A percentile compares a stretch with the other conserved stretches of the same genome.
Evolutionary conservation across 371 early-diverging fungal genomes (phyloP).

Genomic region (Caulochytrium protostelioides): DNA sequence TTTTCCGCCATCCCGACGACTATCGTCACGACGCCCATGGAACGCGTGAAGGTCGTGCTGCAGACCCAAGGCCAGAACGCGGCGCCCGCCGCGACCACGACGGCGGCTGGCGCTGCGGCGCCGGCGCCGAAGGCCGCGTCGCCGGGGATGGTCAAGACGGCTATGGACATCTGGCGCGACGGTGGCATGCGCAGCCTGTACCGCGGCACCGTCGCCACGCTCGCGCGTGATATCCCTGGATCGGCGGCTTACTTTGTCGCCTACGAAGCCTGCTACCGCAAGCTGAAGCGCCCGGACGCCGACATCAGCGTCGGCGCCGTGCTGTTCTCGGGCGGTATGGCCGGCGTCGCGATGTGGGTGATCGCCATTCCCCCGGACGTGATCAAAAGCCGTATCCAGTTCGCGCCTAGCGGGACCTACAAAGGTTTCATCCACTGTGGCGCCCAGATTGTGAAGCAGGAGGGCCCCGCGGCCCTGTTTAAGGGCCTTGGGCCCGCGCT

Average conservation of each 20-base stretch:
- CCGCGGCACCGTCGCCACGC: conserved; percentile 81
- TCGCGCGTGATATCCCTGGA: conserved; percentile 82
- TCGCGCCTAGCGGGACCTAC: conserved; percentile 84
- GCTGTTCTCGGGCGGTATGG: conserved; percentile 87
- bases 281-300: conserved; percentile 52
- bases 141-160: conserved; percentile 36
- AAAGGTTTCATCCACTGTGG: conserved; percentile 52
- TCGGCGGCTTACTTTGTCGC: conserved; percentile 92
- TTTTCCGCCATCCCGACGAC: conserved; percentile 91
- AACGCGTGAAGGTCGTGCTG: conserved; percentile 84
- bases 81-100: conserved; percentile 19
- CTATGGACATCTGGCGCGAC: conserved; percentile 49
- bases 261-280: conserved; percentile 69
- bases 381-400: conserved; percentile 86
- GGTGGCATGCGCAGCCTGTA: conserved; percentile 49
- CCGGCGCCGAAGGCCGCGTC: too few relatives aligned
- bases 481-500: conserved; percentile 89
- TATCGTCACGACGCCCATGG: conserved; percentile 74
- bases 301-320: conserved; percentile 51
- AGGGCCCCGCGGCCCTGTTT: conserved; percentile 83
- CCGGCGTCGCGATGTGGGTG: conserved; percentile 65
- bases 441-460: conserved; percentile 42
- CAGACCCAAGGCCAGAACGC: conserved; percentile 40
- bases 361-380: conserved; percentile 83
- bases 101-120: conserved; percentile 17